A percentile compares a stretch with the other conserved stretches of the same genome.
phyloP scores from a whole-genome alignment of 352 stramenopile genomes.

The Blastocystis sp. region DNA sequence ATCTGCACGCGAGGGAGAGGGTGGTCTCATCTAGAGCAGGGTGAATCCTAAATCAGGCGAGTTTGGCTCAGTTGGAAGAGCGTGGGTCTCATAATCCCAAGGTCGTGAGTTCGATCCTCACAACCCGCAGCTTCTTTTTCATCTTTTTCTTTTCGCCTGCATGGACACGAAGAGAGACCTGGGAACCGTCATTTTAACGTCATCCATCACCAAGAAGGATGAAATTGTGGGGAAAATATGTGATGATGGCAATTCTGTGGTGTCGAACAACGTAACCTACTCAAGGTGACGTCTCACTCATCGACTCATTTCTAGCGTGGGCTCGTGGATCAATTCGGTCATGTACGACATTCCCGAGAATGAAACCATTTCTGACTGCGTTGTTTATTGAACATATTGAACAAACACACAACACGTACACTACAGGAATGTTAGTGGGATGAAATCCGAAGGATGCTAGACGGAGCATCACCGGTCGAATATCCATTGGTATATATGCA shows the following conservation, averaged over 20 bases:
- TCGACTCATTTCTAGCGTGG: slow-evolving; percentile 4
- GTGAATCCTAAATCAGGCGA: not conserved
- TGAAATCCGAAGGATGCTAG: slow-evolving; percentile 54
- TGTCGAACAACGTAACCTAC: slow-evolving; percentile 35
- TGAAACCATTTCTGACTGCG: slow-evolving; percentile 1
- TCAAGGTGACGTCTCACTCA: slow-evolving; percentile 8
- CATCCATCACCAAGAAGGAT: slow-evolving; percentile 53
- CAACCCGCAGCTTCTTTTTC: slow-evolving; percentile 59
- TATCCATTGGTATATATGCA: slow-evolving; percentile 23
- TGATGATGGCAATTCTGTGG: slow-evolving; percentile 38
- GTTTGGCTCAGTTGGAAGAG: slow-evolving; percentile 69
- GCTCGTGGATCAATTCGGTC: slow-evolving; percentile 54
- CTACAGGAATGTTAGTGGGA: slow-evolving; percentile 50
- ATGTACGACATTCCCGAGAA: slow-evolving; percentile 15
- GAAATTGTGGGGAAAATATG: slow-evolving; percentile 28
- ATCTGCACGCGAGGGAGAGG: no score
- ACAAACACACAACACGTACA: slow-evolving; percentile 4
- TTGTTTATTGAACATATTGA: slow-evolving; percentile 3
- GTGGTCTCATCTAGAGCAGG: no score
- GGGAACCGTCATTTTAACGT: slow-evolving; percentile 58
- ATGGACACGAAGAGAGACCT: slow-evolving; percentile 37
- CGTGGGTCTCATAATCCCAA: slow-evolving; percentile 68
- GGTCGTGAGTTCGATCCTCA: slow-evolving; percentile 69
- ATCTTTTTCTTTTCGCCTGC: not conserved
- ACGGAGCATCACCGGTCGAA: not conserved